Evolutionary conservation across 1,284 basidiomycete species (phyloP).

Genomic region (Trametes polyzona): DNA sequence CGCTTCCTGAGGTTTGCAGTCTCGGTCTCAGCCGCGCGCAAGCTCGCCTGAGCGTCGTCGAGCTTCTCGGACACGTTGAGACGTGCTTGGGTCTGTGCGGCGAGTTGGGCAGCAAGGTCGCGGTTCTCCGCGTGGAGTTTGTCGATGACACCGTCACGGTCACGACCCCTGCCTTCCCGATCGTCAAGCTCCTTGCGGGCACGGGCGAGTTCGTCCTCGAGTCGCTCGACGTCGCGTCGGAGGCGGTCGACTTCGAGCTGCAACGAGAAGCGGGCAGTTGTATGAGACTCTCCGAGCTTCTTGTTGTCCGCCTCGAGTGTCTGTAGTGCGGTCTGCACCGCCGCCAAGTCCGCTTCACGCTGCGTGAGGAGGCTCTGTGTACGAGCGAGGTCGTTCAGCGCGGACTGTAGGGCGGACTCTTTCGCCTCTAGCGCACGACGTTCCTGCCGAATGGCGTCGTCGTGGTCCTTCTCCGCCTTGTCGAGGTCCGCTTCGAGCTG

Average conservation of each 20-base stretch:
- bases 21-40: conserved; percentile 73
- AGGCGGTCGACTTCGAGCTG: conserved; percentile 91
- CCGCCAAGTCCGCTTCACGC: conserved; percentile 73
- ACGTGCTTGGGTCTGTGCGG: conserved; percentile 82
- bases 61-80: conserved; percentile 87
- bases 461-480: conserved; percentile 59
- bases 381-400: conserved; percentile 63
- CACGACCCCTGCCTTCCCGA: conserved; percentile 64
- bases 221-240: conserved; percentile 81
- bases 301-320: conserved; percentile 68
- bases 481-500: conserved; percentile 59
- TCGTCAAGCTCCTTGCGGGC: conserved; percentile 76
- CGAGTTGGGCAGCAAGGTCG: conserved; percentile 76
- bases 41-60: conserved; percentile 63
- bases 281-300: conserved; percentile 80
- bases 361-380: conserved; percentile 64
- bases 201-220: conserved; percentile 81
- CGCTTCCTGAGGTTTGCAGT: conserved; percentile 58
- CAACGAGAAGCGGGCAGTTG: conserved; percentile 83
- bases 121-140: conserved; percentile 79
- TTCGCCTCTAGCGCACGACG: conserved; percentile 67
- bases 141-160: conserved; percentile 73
- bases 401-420: conserved; percentile 64
- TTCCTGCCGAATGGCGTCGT: conserved; percentile 58
- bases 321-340: conserved; percentile 76